These are phyloP conservation scores for Volvariella surrecta DNA, from an alignment of 1,284 basidiomycete species.

Conservation along the genomic window DNA sequence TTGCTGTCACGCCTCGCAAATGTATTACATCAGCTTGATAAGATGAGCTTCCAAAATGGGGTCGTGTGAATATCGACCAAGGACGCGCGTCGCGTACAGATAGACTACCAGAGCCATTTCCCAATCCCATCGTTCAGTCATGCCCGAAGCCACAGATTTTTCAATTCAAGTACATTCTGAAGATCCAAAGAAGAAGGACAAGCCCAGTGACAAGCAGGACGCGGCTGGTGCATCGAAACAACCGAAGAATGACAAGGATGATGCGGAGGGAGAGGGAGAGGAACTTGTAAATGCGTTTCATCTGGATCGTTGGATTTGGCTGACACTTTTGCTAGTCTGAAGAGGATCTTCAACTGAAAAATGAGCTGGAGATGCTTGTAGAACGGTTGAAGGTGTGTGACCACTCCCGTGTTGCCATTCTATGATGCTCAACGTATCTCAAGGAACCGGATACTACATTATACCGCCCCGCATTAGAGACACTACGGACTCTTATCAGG, in stretches of 20 bases:
- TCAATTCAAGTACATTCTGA: slow-evolving; percentile 56
- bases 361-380: slow-evolving; percentile 95
- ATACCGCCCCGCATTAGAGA: slow-evolving; percentile 90
- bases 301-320: slow-evolving; percentile 5
- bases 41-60: too few species aligned
- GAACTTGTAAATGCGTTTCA: slow-evolving; percentile 58
- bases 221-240: slow-evolving; percentile 40
- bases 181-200: slow-evolving; percentile 68
- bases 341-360: slow-evolving; percentile 91
- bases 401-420: not conserved
- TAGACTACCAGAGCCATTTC: slow-evolving; percentile 8
- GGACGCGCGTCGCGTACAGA: slow-evolving; percentile 38
- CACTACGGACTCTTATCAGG: slow-evolving; percentile 87
- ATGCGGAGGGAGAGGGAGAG: slow-evolving; percentile 57
- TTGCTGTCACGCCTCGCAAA: too few species aligned
- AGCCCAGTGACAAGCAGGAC: slow-evolving; percentile 50
- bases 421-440: slow-evolving; percentile 9
- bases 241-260: slow-evolving; percentile 42
- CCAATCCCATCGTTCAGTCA: slow-evolving; percentile 19
- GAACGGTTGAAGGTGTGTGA: slow-evolving; percentile 78
- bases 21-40: too few species aligned
- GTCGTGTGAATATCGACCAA: not conserved
- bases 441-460: slow-evolving; percentile 85
- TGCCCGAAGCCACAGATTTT: slow-evolving; percentile 51
- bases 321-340: slow-evolving; percentile 58